Conservation (phyloP, 768 basidiomycete genomes). For the Clitopilus hobsonii region DNA sequence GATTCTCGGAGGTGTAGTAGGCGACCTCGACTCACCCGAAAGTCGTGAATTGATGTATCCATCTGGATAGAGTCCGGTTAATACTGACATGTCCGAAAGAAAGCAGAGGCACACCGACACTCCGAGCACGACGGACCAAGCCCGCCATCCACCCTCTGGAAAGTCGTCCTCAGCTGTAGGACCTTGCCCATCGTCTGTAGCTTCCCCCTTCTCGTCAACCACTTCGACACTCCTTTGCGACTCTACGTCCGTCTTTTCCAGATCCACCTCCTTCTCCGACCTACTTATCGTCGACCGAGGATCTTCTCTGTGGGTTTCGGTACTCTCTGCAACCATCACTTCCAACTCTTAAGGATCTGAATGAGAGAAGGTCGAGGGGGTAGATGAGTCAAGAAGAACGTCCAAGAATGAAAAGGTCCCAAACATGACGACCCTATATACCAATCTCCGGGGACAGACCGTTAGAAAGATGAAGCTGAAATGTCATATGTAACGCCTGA, state of each 20-base stretch:
- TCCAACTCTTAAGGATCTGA: not conserved
- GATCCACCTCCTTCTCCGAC: not conserved
- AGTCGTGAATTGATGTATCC: slow-evolving; percentile 19
- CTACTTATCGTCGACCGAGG: not conserved
- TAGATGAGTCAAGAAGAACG: not conserved
- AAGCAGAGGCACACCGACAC: slow-evolving; percentile 11
- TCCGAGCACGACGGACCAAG: slow-evolving; percentile 20
- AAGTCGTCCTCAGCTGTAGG: slow-evolving; percentile 7
- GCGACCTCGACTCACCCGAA: slow-evolving; percentile 14
- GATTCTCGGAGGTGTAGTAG: not conserved
- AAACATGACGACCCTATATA: not conserved
- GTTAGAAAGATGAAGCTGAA: slow-evolving; percentile 1
- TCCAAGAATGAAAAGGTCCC: not conserved
- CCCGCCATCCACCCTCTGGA: slow-evolving; percentile 19
- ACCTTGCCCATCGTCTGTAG: too few relatives aligned
- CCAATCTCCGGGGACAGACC: not conserved
- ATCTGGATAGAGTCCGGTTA: slow-evolving; percentile 1
- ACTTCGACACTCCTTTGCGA: not conserved
- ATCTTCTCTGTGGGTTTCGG: not conserved
- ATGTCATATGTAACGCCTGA: not conserved
- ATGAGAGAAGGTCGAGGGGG: not conserved
- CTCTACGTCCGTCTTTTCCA: not conserved
- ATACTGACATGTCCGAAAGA: not conserved
- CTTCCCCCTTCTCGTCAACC: not conserved
- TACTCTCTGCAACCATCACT: not conserved